Evolutionary conservation across 1,284 basidiomycete species (phyloP), one percentile per base, ranked within the genome.

Genomic region (Schizopora paradoxa): DNA sequence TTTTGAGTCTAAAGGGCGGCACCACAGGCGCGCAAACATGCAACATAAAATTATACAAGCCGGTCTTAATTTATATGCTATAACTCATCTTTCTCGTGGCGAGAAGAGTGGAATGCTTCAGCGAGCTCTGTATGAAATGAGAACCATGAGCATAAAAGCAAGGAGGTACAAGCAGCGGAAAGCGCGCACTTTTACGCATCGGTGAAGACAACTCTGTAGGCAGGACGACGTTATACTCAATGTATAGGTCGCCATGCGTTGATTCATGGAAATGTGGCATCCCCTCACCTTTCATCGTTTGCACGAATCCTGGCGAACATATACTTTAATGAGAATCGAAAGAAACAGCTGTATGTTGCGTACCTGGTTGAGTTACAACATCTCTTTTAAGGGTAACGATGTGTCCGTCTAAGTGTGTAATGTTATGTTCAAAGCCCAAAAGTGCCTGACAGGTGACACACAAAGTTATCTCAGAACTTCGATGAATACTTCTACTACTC

Each of bases 371-470:
- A 31, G 94, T 96, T 1, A 94, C 88, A 10, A 81, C 85, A 27
- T 72, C 68, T 45, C 91, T 75, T 32, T 72, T 68, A 16, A 98
- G 66, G 37, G 74, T 71, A 35, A 97, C 77, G n/a, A 73, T 66
- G 58, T 87, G 86, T 2, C 91, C 93, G 60, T 96, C 93, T 47
- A 98, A 73, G 63, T 93, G 91, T 3, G 86, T 91, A 49, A 98
- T 63, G 58, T 92, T 91, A 26, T 82, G 79, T 64, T 79, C 80
- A 70, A 90, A 92, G 54, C 84, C 91, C 49, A 86, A 70, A 32
- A 90, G 65, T 14, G 87, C 88, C 90, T 90, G 52, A 1, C 34
- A 39, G 7, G 21, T 41, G 23, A 45, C 32, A 49, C 10, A 36
- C n/a, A 52, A 10, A 47, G 38, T 37, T 14, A 37, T 43, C 3